Evolutionary conservation across 345 rosid genomes (phyloP).

Genomic region (Eucalyptus lansdowneana): DNA sequence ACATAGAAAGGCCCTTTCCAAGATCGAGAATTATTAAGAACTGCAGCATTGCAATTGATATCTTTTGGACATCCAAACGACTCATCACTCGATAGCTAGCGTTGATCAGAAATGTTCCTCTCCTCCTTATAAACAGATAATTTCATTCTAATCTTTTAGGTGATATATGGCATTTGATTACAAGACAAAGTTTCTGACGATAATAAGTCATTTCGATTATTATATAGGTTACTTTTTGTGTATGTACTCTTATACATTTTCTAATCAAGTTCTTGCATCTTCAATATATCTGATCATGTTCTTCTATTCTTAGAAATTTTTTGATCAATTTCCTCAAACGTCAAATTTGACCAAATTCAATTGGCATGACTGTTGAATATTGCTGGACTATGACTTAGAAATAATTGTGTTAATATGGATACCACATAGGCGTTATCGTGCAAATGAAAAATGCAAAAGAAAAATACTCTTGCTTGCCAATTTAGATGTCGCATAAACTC

Average conservation of each 20-base stretch:
- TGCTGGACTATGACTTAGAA: not conserved
- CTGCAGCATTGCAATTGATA: not conserved
- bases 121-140: not conserved
- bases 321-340: not conserved
- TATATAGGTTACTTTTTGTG: not conserved
- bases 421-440: not conserved
- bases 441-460: not conserved
- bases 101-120: not conserved
- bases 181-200: not conserved
- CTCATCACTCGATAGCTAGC: not conserved
- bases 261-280: not conserved
- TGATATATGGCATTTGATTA: not conserved
- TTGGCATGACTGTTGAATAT: not conserved
- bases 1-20: not conserved
- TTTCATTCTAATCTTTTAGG: not conserved
- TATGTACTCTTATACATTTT: not conserved
- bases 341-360: not conserved
- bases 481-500: not conserved
- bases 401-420: not conserved
- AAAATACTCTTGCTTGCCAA: not conserved
- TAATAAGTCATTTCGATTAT: not conserved
- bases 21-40: not conserved
- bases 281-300: not conserved
- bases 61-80: not conserved
- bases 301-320: not conserved